Evolutionary conservation across 176 grass and related monocot species (phyloP).

Genomic region (Avena insularis): DNA sequence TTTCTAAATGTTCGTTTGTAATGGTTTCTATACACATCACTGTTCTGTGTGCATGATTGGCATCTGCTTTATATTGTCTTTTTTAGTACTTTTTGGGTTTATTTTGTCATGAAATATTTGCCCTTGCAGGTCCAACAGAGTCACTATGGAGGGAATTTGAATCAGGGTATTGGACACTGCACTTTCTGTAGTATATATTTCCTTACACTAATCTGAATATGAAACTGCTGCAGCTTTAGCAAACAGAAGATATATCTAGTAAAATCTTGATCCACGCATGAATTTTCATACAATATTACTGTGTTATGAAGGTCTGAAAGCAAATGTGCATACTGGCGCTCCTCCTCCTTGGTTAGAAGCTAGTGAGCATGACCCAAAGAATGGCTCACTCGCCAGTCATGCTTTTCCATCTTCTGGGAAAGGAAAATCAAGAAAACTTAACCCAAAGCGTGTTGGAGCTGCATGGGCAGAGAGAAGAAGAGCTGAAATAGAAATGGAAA

Average conservation of each 20-base stretch:
- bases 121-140: slow-evolving; percentile 52
- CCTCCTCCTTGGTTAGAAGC: slow-evolving; percentile 88
- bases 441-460: slow-evolving; percentile 93
- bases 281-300: slow-evolving; percentile 39
- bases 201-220: not conserved
- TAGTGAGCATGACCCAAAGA: slow-evolving; percentile 49
- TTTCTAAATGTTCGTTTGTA: not conserved
- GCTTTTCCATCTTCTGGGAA: slow-evolving; percentile 28
- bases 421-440: slow-evolving; percentile 71
- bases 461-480: slow-evolving; percentile 93
- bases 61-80: slow-evolving; percentile 3
- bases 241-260: slow-evolving; percentile 25
- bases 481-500: slow-evolving; percentile 87
- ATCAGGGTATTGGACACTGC: slow-evolving; percentile 43
- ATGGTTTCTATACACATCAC: slow-evolving; percentile 9
- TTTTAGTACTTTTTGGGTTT: not conserved
- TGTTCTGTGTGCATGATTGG: not conserved
- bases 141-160: slow-evolving; percentile 43
- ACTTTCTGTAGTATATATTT: slow-evolving; percentile 25
- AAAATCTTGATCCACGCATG: slow-evolving; percentile 32
- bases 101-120: slow-evolving; percentile 1
- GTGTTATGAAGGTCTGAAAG: slow-evolving; percentile 65
- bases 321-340: slow-evolving; percentile 83
- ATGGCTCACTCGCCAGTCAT: slow-evolving; percentile 11
- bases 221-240: slow-evolving; percentile 33